phyloP scores from a whole-genome alignment of 768 basidiomycete genomes.

The Naganishia vishniacii region DNA sequence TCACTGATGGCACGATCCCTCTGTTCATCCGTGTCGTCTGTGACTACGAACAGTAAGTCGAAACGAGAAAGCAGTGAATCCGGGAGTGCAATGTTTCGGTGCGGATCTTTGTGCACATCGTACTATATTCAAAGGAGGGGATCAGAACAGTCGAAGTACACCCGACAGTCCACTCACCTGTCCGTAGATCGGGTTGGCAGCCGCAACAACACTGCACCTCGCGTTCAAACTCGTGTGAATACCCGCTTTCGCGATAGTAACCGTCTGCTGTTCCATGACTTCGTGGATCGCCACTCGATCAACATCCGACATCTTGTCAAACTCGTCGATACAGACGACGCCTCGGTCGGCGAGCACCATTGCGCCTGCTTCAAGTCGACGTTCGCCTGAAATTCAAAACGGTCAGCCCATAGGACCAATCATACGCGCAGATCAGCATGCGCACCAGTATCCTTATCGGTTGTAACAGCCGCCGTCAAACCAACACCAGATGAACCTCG shows the following conservation, averaged over 20 bases:
- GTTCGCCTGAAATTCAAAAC: constrained; percentile 54
- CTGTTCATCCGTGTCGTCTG: constrained; percentile 93
- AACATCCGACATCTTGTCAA: constrained; percentile 99
- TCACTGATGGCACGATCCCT: constrained; percentile 92
- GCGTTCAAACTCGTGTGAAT: constrained; percentile 98
- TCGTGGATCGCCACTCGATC: constrained; percentile 99
- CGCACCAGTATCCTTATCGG: constrained; percentile 87
- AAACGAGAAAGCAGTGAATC: constrained; percentile 98
- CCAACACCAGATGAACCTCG: constrained; percentile 98
- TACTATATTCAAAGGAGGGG: constrained; percentile 56
- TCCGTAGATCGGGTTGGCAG: constrained; percentile 97
- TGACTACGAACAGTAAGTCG: constrained; percentile 94
- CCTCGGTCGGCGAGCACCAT: constrained; percentile 99
- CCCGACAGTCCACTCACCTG: constrained; percentile 57
- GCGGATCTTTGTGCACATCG: constrained; percentile 98
- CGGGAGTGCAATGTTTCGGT: constrained; percentile 95
- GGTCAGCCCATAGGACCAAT: background rate
- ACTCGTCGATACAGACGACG: constrained; percentile 98
- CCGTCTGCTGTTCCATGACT: constrained; percentile 99
- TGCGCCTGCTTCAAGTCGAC: constrained; percentile 92
- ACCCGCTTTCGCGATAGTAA: constrained; percentile 98
- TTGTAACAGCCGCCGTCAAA: constrained; percentile 96
- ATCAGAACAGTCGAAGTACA: background rate
- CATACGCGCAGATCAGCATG: background rate
- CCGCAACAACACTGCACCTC: constrained; percentile 93